Base-by-base conservation (phyloP, 768 basidiomycete species). In the Boletus sp. region DNA sequence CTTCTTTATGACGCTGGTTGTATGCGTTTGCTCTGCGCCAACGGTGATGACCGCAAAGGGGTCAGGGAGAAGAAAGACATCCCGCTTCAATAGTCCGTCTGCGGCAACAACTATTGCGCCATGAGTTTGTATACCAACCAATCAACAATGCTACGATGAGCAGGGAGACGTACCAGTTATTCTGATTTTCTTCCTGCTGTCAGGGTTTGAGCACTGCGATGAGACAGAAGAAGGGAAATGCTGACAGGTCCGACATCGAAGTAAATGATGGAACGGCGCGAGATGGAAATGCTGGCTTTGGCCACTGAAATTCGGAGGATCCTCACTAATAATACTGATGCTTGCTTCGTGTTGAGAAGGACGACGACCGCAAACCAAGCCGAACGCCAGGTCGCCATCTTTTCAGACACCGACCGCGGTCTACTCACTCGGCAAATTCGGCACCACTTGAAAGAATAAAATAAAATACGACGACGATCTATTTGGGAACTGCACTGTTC, bases 11-110 rank as follows among this genome's bases (percentile, higher is more conserved):
- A 96, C 96, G 54, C 90, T 92, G 15, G 95, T 98, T 1, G 96
- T 96, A 64, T 93, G 90, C 0, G 95, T 98, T 74, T 98, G 95
- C 72, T 97, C 94, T 4, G 94, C 93, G 64, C 98, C 97, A 42
- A 98, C 94, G 20, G 96, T 98, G 72, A 99, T 89, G 67, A 99
- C 94, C 6, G 97, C 96, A 71, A 98, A 98, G 5, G 97, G 96
- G 74, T 98, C 95, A 3, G 96, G 97, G 7, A 98, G 86, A 51
- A 94, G 86, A 71, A 97, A 94, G 52, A 95, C 93, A 78, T 97
- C 94, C 55, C 94, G 90, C 77, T 96, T 97, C 46, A 89, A 89
- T 18, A 97, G 77, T 14, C 90, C 90, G 76, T 97, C 94, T 46
- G 94, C 97, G 54, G 97, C 96, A 60, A 99, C 94, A 59, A 95